phyloP scores from a whole-genome alignment of 768 basidiomycete species.

The Xerocomellus intermedius region DNA sequence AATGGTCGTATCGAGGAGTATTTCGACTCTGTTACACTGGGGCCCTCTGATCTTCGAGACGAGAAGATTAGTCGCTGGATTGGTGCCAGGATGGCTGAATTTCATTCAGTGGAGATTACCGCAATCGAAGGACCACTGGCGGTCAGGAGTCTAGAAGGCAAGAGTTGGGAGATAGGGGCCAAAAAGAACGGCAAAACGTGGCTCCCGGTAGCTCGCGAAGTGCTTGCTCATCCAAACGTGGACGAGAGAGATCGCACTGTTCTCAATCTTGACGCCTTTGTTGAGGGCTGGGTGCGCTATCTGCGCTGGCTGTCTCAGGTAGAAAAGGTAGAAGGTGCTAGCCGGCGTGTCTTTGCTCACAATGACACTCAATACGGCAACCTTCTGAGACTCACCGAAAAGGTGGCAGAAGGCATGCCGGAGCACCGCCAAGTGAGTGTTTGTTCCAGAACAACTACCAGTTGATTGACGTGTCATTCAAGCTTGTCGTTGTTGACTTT shows the following conservation, averaged over 20 bases:
- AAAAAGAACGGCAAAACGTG: conserved; percentile 69
- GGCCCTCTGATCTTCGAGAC: conserved; percentile 74
- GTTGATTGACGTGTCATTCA: conserved; percentile 15
- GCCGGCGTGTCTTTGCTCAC: conserved; percentile 77
- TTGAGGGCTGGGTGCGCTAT: conserved; percentile 65
- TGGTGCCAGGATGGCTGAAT: conserved; percentile 92
- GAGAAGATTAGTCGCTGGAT: conserved; percentile 79
- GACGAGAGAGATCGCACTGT: conserved; percentile 44
- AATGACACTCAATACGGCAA: conserved; percentile 98
- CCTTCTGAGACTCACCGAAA: conserved; percentile 63
- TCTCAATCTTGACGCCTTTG: conserved; percentile 66
- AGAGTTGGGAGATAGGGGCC: conserved; percentile 56
- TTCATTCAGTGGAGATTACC: conserved; percentile 87
- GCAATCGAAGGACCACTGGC: conserved; percentile 51
- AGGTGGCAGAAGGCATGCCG: conserved; percentile 51
- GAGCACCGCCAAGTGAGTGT: conserved; percentile 73
- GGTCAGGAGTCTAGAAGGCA: conserved; percentile 40
- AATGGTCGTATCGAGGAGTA: conserved; percentile 97
- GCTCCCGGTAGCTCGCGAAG: conserved; percentile 68
- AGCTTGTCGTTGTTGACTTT: conserved; percentile 97
- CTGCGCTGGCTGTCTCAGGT: conserved; percentile 62
- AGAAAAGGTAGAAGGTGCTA: conserved; percentile 57
- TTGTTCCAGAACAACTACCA: neutral
- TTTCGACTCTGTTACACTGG: conserved; percentile 84
- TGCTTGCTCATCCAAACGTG: conserved; percentile 62